A percentile compares a stretch with the other conserved stretches of the same genome.
Conservation (phyloP, 371 early-diverging fungal genomes). For the Actinomortierella ambigua region DNA sequence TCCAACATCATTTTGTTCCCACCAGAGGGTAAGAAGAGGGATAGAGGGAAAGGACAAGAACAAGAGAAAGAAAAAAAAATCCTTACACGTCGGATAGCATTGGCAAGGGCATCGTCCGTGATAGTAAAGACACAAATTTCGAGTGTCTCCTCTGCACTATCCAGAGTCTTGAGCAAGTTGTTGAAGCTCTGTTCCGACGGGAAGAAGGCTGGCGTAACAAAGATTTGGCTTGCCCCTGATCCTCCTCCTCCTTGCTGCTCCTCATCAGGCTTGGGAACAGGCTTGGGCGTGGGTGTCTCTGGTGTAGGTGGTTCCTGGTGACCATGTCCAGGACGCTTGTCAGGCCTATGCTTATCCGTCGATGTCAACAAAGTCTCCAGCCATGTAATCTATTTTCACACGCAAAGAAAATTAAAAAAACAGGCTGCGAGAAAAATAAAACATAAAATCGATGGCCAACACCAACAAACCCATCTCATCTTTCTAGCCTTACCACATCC, state of each 20-base stretch:
- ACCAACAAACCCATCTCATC: constrained; percentile 23
- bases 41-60: neutral
- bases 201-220: constrained; percentile 61
- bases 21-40: no score
- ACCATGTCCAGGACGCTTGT: constrained; percentile 14
- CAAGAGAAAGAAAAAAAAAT: neutral
- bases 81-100: constrained; percentile 46
- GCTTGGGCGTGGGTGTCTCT: constrained; percentile 5
- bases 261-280: constrained; percentile 3
- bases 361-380: constrained; percentile 33
- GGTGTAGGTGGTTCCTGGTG: neutral
- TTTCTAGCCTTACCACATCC: constrained; percentile 43
- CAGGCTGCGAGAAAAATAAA: neutral
- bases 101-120: constrained; percentile 62
- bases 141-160: constrained; percentile 53
- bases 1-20: no score
- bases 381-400: constrained; percentile 49
- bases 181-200: constrained; percentile 55
- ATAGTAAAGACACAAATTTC: constrained; percentile 62
- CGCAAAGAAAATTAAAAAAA: constrained; percentile 1
- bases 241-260: constrained; percentile 17
- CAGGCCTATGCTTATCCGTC: constrained; percentile 19
- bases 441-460: constrained; percentile 7
- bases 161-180: constrained; percentile 52
- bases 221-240: constrained; percentile 33